Conservation (phyloP, 2,329 filamentous ascomycete genomes). For the Apiospora sp. region DNA sequence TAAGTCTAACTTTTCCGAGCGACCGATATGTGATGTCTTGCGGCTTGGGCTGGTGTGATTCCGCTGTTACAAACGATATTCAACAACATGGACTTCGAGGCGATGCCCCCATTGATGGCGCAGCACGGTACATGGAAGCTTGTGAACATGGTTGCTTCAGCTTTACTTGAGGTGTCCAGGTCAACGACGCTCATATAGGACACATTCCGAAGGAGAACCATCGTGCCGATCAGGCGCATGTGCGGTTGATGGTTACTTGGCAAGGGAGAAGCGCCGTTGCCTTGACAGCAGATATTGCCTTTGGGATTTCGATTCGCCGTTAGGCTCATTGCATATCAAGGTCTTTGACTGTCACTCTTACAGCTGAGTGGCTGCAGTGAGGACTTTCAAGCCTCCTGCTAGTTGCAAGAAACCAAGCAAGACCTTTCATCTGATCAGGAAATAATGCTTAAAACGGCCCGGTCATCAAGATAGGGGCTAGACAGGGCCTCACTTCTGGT, state of each 20-base stretch:
- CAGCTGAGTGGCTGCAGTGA: not conserved
- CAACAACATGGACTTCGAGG: not conserved
- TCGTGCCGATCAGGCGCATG: not conserved
- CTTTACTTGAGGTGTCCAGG: not conserved
- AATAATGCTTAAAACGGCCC: too few species aligned
- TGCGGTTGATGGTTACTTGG: not conserved
- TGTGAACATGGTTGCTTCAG: not conserved
- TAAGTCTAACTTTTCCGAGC: constrained; percentile 51
- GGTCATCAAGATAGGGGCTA: not conserved
- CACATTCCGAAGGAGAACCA: not conserved
- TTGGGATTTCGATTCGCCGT: not conserved
- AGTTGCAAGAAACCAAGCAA: not conserved
- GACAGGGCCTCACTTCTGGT: not conserved
- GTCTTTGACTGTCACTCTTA: not conserved
- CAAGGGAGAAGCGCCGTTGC: not conserved
- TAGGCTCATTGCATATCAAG: not conserved
- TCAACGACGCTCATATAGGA: not conserved
- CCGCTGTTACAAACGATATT: not conserved
- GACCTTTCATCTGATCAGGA: not conserved
- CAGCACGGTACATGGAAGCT: not conserved
- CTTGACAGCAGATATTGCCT: not conserved
- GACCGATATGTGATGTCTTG: not conserved
- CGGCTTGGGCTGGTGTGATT: not conserved
- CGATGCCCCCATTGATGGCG: not conserved
- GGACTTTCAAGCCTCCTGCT: not conserved